Evolutionary conservation across 202 grass and related monocot species (phyloP).

Genomic region (Elaeis oleifera): DNA sequence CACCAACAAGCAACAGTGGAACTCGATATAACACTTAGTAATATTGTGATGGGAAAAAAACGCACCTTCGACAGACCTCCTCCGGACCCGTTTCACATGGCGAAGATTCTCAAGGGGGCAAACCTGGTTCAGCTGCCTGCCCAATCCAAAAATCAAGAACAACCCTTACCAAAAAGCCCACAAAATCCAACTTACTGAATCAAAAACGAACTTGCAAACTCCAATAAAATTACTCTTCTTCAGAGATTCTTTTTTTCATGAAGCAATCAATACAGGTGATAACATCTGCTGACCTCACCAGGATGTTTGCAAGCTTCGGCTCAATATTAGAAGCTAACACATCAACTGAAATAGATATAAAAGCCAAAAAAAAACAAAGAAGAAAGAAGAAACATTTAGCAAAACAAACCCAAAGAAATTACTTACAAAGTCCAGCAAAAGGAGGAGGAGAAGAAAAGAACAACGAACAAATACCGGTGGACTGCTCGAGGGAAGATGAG

Average conservation of each 20-base stretch:
- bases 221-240: too few species aligned
- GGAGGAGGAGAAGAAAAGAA: not conserved
- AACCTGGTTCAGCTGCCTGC: slow-evolving; percentile 72
- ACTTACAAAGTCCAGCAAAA: not conserved
- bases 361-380: not conserved
- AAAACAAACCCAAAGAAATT: not conserved
- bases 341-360: slow-evolving; percentile 33
- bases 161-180: not conserved
- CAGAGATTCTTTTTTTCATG: too few species aligned
- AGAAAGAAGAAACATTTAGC: slow-evolving; percentile 9
- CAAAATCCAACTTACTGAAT: too few species aligned
- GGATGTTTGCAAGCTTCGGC: slow-evolving; percentile 50
- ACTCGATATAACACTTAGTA: too few species aligned
- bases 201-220: too few species aligned
- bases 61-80: not conserved
- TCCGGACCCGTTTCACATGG: slow-evolving; percentile 76
- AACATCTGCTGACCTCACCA: slow-evolving; percentile 47
- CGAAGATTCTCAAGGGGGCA: slow-evolving; percentile 67
- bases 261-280: not conserved
- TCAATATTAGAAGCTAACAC: slow-evolving; percentile 58
- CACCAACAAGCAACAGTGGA: too few species aligned
- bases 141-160: slow-evolving; percentile 12
- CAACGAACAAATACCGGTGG: slow-evolving; percentile 35
- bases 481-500: slow-evolving; percentile 23
- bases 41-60: too few species aligned